phyloP scores from a whole-genome alignment of 805 yeast genomes.

The Wickerhamomyces xylosicus region DNA sequence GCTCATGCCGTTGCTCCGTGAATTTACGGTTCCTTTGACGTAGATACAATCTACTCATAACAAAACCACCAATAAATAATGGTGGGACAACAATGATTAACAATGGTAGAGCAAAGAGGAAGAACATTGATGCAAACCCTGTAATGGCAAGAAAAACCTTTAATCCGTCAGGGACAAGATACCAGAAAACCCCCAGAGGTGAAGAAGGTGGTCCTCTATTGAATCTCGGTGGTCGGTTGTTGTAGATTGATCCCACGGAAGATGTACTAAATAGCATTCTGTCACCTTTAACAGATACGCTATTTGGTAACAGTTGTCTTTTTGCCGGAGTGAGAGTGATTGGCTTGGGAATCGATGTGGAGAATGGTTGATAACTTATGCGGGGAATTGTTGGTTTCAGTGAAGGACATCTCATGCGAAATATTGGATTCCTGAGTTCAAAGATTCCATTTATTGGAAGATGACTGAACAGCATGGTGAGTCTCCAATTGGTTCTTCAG shows the following conservation, averaged over 20 bases:
- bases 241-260: background rate
- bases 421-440: no score
- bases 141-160: background rate
- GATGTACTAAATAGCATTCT: background rate
- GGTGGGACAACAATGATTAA: constrained; percentile 17
- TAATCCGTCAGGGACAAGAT: background rate
- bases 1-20: constrained; percentile 7
- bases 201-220: background rate
- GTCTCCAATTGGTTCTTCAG: no score
- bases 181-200: background rate
- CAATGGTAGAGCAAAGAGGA: constrained; percentile 6
- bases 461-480: no score
- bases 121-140: background rate
- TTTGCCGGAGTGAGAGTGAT: no score
- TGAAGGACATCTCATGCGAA: no score
- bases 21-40: constrained; percentile 9
- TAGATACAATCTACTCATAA: constrained; percentile 5
- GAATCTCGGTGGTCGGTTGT: background rate
- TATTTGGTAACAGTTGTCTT: no score
- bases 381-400: no score
- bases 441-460: no score
- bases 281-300: no score
- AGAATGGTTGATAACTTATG: no score
- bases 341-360: no score
- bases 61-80: constrained; percentile 12